Evolutionary conservation across 352 stramenopile genomes (phyloP), one percentile per base, ranked within the genome.

Genomic region (Thalassiosira exigua): DNA sequence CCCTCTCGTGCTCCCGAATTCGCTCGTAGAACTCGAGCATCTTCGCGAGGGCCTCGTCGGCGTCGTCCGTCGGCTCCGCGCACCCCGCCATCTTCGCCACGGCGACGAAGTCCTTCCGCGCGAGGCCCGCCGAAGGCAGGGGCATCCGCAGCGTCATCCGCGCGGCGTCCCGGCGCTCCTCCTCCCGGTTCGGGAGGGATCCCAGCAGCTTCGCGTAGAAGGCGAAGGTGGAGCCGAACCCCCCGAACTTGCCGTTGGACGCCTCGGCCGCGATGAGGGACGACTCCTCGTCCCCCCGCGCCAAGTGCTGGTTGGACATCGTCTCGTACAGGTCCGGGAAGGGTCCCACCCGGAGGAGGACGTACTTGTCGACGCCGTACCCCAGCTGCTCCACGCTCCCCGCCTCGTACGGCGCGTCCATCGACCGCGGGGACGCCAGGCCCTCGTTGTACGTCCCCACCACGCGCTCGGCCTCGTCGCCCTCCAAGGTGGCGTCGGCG

Each of bases 331-430:
- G 71, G 51, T 93, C 88, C 2, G 85, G 75, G 51, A 93, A 93
- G 0, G 88, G 85, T n/a, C 85, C 88, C 9, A 93, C 81, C n/a
- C 80, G 72, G 11, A 93, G 59, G 9, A 93, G 61, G 3, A 89
- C 73, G 67, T 89, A 93, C 46, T 93, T 93, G 21, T 92, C 84
- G n/a, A 87, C 48, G 36, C 88, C 88, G 60, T 93, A 93, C 27
- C 85, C 85, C 14, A 93, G 54, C 60, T 87, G 64, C 52, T 84
- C 46, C 4, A 92, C 88, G n/a, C 69, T 75, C 29, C 88, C 88
- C 1, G 22, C 21, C 51, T 83, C 71, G 60, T 93, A 93, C 3
- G 76, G 81, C 21, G 44, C 57, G 60, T 91, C 82, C 17, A 91
- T 42, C 14, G 48, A 62, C 5, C 52, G 32, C 14, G 70, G 75